Evolutionary conservation across 352 stramenopile genomes (phyloP).

Genomic region (Globisporangium cederbergense): DNA sequence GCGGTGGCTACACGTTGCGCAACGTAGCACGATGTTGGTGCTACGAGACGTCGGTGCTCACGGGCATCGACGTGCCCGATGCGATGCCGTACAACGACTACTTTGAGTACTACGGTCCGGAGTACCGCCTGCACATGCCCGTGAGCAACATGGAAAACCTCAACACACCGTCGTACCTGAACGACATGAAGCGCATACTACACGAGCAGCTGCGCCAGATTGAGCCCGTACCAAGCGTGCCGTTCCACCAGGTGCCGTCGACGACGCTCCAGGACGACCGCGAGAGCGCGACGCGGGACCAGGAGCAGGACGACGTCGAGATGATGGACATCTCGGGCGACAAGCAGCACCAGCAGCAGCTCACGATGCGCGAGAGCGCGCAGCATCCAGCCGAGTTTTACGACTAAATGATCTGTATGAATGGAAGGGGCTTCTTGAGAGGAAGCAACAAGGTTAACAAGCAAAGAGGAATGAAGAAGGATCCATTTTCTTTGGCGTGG

Average conservation of each 20-base stretch:
- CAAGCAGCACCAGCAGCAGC: constrained; percentile 46
- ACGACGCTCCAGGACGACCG: constrained; percentile 39
- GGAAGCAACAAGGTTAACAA: background rate
- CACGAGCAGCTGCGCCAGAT: constrained; percentile 95
- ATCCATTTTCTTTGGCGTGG: background rate
- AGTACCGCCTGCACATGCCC: constrained; percentile 97
- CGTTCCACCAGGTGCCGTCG: constrained; percentile 90
- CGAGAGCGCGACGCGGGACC: constrained; percentile 46
- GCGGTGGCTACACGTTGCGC: constrained; percentile 97
- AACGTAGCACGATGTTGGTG: constrained; percentile 94
- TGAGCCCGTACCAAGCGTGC: constrained; percentile 95
- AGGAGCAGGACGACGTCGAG: constrained; percentile 55
- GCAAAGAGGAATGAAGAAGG: background rate
- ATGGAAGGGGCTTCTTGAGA: background rate
- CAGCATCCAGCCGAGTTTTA: constrained; percentile 77
- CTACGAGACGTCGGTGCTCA: constrained; percentile 96
- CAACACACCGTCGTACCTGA: constrained; percentile 92
- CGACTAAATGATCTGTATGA: constrained; percentile 35
- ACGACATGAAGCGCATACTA: constrained; percentile 87
- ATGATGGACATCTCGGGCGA: constrained; percentile 73
- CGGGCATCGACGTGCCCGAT: constrained; percentile 90
- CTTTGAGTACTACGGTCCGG: constrained; percentile 99
- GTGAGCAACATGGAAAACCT: constrained; percentile 97
- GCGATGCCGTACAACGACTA: constrained; percentile 99
- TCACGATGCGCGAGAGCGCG: constrained; percentile 48